Evolutionary conservation across 257 asterid genomes (phyloP), one percentile per base, ranked within the genome.

Genomic region (Solanum paucissectum): DNA sequence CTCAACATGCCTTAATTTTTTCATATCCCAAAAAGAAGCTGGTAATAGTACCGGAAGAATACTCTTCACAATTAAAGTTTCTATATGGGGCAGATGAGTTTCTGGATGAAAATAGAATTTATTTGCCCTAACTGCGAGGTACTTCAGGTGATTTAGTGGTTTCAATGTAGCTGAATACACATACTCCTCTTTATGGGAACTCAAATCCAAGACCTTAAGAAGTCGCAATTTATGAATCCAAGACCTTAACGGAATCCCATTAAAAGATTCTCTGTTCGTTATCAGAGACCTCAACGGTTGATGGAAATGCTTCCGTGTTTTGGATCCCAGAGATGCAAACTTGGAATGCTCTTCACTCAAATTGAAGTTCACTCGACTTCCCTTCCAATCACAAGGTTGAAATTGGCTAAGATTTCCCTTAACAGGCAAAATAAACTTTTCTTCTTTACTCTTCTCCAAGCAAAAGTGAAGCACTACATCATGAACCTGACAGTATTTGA

Each of bases 111-210:
- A 40, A 77, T 40, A 1, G 12, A 77, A 77, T 7, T 4, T 0
- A 0, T 0, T 0, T 23, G 36, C 4, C 2, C 0, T 0, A 6
- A 38, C 60, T 76, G 36, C 7, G 0, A 76, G 83, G 60, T n/a
- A 76, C 60, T 76, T n/a, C 7, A 76, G 60, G 13, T n/a, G 7
- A 42, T n/a, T 40, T n/a, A 40, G 36, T n/a, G 62, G 36, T 6
- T 6, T 27, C 4, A 40, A 13, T n/a, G 62, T 77, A 12, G 36
- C 13, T n/a, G n/a, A 6, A 7, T 7, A 76, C 60, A 12, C 12
- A 76, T 0, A 1, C 1, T 0, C 0, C 21, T 38, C 60, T 0
- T 0, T 0, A 38, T 0, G 0, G 8, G 2, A 40, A 77, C 9
- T 7, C 62, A 77, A 40, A 76, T 40, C 62, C 84, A 77, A 77